Percentiles rank a stretch among this genome's conserved stretches.
phyloP scores from a whole-genome alignment of 371 early-diverging fungal species.

The Mortierella sp. region DNA sequence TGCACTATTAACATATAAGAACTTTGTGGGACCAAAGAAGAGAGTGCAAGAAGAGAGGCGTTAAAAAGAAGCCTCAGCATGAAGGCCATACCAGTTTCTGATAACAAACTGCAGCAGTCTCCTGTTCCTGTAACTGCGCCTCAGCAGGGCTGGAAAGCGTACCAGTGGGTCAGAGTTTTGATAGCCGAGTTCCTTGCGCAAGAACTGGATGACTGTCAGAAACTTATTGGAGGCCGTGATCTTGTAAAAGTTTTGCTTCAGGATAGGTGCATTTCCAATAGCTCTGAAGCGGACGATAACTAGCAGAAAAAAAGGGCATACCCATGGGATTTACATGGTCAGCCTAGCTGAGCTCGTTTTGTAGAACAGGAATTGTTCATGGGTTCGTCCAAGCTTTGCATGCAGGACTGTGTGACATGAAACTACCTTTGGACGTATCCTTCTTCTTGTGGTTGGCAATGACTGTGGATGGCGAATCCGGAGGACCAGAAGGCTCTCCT shows the following conservation, averaged over 20 bases:
- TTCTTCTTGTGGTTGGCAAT: slow-evolving; percentile 56
- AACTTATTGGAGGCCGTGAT: slow-evolving; percentile 86
- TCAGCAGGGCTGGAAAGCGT: slow-evolving; percentile 18
- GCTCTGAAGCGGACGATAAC: slow-evolving; percentile 88
- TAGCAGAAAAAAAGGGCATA: slow-evolving; percentile 31
- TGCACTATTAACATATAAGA: slow-evolving; percentile 91
- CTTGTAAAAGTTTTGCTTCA: slow-evolving; percentile 87
- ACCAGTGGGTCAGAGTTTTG: slow-evolving; percentile 83
- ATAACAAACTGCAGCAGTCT: neutral
- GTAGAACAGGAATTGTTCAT: neutral
- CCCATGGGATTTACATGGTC: neutral
- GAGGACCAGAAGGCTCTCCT: slow-evolving; percentile 26
- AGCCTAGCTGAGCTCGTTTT: too few species aligned
- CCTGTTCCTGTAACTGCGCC: neutral
- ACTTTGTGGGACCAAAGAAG: slow-evolving; percentile 56
- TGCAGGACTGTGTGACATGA: neutral
- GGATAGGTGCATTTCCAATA: slow-evolving; percentile 92
- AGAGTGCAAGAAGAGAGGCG: neutral
- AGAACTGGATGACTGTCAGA: slow-evolving; percentile 83
- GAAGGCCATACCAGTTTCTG: too few species aligned
- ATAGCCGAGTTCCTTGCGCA: slow-evolving; percentile 84
- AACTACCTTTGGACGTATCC: slow-evolving; percentile 59
- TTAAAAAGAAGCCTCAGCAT: neutral
- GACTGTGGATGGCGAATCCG: slow-evolving; percentile 47
- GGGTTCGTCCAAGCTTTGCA: neutral